Evolutionary conservation across 768 basidiomycete species (phyloP).

Genomic region (Xerocomus potaroensis): DNA sequence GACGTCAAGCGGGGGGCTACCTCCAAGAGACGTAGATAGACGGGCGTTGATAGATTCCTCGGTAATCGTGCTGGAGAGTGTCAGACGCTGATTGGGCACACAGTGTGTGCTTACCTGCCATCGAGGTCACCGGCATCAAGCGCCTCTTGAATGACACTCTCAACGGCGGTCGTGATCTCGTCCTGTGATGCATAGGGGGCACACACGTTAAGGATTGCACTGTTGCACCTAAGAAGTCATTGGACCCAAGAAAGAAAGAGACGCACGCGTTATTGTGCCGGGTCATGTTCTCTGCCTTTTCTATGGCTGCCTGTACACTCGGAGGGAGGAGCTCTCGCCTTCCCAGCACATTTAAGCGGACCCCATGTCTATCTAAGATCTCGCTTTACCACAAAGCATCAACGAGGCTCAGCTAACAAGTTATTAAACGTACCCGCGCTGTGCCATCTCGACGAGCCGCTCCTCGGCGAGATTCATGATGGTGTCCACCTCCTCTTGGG

Average conservation of each 20-base stretch:
- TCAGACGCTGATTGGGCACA: too few relatives aligned
- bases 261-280: conserved; percentile 61
- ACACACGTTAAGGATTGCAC: conserved; percentile 86
- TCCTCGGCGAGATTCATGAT: conserved; percentile 83
- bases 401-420: background rate
- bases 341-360: conserved; percentile 82
- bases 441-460: conserved; percentile 71
- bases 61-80: conserved; percentile 44
- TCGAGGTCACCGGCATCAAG: conserved; percentile 31
- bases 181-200: conserved; percentile 91
- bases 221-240: conserved; percentile 27
- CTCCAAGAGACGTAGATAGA: conserved; percentile 59
- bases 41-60: conserved; percentile 64
- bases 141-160: conserved; percentile 30
- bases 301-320: conserved; percentile 64
- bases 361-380: conserved; percentile 75
- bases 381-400: conserved; percentile 47
- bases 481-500: conserved; percentile 78
- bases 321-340: conserved; percentile 69
- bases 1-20: conserved; percentile 82
- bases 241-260: background rate
- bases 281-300: conserved; percentile 74
- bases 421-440: conserved; percentile 62
- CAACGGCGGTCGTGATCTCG: conserved; percentile 81
- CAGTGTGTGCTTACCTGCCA: conserved; percentile 23